A percentile compares a stretch with the other conserved stretches of the same genome.
Evolutionary conservation across 176 grass and related monocot species (phyloP).

Genomic region (Carex scoparia): DNA sequence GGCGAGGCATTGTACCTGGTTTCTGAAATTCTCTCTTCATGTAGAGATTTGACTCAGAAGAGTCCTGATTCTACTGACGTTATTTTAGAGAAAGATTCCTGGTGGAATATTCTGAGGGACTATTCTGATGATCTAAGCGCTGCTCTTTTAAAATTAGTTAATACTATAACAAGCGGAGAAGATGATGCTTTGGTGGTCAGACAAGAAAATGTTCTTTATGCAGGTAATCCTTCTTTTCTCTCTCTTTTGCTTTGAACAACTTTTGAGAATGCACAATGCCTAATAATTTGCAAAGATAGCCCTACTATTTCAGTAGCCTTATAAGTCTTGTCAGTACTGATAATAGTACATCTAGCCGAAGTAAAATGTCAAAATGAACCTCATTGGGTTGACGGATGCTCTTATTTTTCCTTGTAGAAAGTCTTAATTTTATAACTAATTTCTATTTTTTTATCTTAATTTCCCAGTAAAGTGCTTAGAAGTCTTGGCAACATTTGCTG

Average conservation of each 20-base stretch:
- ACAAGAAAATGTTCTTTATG: conserved; percentile 44
- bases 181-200: conserved; percentile 19
- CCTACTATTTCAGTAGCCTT: not conserved
- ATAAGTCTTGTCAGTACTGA: not conserved
- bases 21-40: conserved; percentile 74
- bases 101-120: conserved; percentile 57
- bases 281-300: not conserved
- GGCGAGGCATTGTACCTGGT: conserved; percentile 74
- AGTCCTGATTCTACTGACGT: conserved; percentile 34
- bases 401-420: not conserved
- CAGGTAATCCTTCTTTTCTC: conserved; percentile 40
- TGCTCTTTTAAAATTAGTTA: conserved; percentile 44
- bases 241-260: not conserved
- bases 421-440: conserved; percentile 5
- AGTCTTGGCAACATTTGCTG: conserved; percentile 73
- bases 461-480: conserved; percentile 69
- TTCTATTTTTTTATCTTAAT: conserved; percentile 30
- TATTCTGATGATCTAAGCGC: conserved; percentile 32
- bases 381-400: not conserved
- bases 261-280: not conserved
- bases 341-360: not conserved
- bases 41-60: conserved; percentile 55
- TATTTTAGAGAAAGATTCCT: conserved; percentile 47
- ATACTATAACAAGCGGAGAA: conserved; percentile 17
- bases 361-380: not conserved